Conservation (phyloP, 345 rosid genomes). For the Arabis alpina region DNA sequence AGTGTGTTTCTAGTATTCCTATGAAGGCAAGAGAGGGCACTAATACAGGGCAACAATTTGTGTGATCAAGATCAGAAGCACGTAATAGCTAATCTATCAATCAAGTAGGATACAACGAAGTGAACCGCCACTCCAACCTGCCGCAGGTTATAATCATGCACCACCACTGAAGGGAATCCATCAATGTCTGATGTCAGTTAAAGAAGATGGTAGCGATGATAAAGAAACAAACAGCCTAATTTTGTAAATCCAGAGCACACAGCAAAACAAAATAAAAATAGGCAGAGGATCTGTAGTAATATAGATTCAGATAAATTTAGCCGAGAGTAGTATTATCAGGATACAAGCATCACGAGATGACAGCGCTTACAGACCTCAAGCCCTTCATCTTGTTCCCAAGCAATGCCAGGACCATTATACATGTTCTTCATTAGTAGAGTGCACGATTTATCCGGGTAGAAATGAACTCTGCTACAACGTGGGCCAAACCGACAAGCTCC, state of each 20-base stretch:
- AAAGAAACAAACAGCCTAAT: slow-evolving; percentile 31
- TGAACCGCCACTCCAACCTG: slow-evolving; percentile 51
- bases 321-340: slow-evolving; percentile 53
- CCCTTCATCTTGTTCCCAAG: slow-evolving; percentile 99
- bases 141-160: slow-evolving; percentile 55
- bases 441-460: slow-evolving; percentile 84
- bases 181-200: slow-evolving; percentile 61
- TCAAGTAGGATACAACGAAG: slow-evolving; percentile 61
- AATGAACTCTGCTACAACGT: slow-evolving; percentile 96
- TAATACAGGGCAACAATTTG: slow-evolving; percentile 5
- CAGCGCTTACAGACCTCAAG: slow-evolving; percentile 97
- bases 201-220: slow-evolving; percentile 50
- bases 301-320: background rate
- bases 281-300: slow-evolving; percentile 17
- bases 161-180: slow-evolving; percentile 56
- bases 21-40: slow-evolving; percentile 2
- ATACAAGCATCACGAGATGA: slow-evolving; percentile 76
- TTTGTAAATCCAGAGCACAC: slow-evolving; percentile 16
- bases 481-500: slow-evolving; percentile 97
- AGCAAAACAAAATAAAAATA: slow-evolving; percentile 29
- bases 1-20: background rate
- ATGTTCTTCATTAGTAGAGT: slow-evolving; percentile 91
- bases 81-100: slow-evolving; percentile 30
- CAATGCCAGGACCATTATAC: slow-evolving; percentile 94
- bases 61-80: slow-evolving; percentile 11